Conservation (phyloP, 2,329 filamentous ascomycete genomes). For the Zymoseptoria tritici region DNA sequence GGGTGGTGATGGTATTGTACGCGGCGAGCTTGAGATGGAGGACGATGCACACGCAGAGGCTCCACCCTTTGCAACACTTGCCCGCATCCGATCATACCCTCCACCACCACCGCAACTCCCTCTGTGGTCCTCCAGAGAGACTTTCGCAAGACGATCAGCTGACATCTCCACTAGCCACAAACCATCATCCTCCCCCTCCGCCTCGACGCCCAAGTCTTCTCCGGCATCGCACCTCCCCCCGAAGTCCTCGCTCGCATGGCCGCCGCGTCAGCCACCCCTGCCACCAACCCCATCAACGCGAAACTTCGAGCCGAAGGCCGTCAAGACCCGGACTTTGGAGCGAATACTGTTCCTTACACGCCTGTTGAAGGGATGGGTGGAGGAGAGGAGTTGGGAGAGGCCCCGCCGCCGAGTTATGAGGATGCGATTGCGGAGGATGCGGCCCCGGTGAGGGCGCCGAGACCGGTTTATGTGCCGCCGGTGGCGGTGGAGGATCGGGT, state of each 20-base stretch:
- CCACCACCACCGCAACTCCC: neutral
- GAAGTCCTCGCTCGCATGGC: conserved; percentile 64
- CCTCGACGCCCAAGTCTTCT: conserved; percentile 74
- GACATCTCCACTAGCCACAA: conserved; percentile 42
- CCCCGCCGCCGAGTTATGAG: conserved; percentile 73
- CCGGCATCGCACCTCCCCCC: conserved; percentile 74
- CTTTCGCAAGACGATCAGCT: conserved; percentile 3
- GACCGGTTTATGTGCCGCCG: conserved; percentile 56
- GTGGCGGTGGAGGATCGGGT: conserved; percentile 24
- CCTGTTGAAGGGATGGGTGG: conserved; percentile 14
- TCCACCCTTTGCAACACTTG: neutral
- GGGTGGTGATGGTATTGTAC: neutral
- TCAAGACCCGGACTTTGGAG: conserved; percentile 18
- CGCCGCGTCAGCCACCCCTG: conserved; percentile 17
- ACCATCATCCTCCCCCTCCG: conserved; percentile 70
- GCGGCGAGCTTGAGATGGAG: neutral
- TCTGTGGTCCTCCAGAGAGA: neutral
- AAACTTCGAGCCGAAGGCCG: conserved; percentile 21
- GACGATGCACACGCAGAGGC: neutral
- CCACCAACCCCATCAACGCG: conserved; percentile 15
- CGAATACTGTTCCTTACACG: conserved; percentile 19
- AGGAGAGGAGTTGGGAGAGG: conserved; percentile 5
- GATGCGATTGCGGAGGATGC: conserved; percentile 79
- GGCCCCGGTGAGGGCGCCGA: conserved; percentile 63
- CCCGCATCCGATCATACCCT: neutral